Base-by-base conservation (phyloP, 768 basidiomycete genomes). In the Lactarius psammicola region DNA sequence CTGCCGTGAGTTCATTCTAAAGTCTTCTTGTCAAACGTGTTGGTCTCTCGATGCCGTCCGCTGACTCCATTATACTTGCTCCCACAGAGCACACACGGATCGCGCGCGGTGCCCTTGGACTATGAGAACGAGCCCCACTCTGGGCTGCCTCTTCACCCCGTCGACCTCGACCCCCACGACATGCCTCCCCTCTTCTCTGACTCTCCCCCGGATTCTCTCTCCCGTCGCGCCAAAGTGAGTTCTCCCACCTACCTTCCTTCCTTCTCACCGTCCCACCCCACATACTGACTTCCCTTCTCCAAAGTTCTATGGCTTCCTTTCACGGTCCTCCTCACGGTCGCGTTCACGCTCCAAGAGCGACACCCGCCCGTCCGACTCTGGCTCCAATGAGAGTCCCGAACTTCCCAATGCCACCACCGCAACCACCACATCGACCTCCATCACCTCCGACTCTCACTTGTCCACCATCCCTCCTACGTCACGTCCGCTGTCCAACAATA, bases 401-500 rank as follows among this genome's bases (percentile, higher is more conserved):
- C 46, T 42, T 18, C 58, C 66, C 10, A 73, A 74, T 62, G 68
- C 71, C 44, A 70, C 70, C 31, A 70, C 49, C 18, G 38, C 33
- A 33, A 55, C 70, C 65, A 66, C 69, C 69, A 9, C 71, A 59
- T 59, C 62, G 10, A 57, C 55, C 1, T 64, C 68, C 17, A 63
- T 69, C 59, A 71, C 71, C 51, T 63, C 62, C 42, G 67, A 74
- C 23, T 62, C 68, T 34, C 66, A 72, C 26, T 44, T 63, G 40
- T 34, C 53, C 28, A 56, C 70, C 18, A 17, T 59, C 5, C 65
- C 72, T 9, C 53, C 75, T 31, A 83, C 84, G 71, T 83, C 85
- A 1, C 69, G 78, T 30, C 89, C 89, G 4, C 76, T 90, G 28
- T 89, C 88, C 3, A 82, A 85, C 26, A 85, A 84, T 0, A 87